Conservation (phyloP, 139 green algal species). For the Tetradesmus lagerheimii region DNA sequence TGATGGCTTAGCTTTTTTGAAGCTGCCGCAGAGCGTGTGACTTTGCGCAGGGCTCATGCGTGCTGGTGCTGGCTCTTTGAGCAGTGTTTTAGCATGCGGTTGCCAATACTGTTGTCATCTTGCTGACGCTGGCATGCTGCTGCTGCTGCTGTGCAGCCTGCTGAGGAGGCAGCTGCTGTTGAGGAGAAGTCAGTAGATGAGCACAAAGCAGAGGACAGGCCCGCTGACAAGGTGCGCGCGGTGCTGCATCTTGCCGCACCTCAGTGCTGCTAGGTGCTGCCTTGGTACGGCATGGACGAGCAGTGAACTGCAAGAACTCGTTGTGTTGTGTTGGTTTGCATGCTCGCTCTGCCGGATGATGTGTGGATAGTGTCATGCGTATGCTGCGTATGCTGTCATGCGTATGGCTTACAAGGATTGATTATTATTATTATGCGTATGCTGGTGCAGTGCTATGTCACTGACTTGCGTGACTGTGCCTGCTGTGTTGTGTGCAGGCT, state of each 20-base stretch:
- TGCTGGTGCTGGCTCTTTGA: not conserved
- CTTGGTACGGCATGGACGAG: too few relatives aligned
- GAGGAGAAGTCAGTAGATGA: not conserved
- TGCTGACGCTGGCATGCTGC: not conserved
- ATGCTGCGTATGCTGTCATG: too few relatives aligned
- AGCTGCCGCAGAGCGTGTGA: not conserved
- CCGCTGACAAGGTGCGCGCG: not conserved
- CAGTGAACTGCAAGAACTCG: too few relatives aligned
- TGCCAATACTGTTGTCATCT: too few relatives aligned
- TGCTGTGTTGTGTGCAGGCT: not conserved
- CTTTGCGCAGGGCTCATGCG: not conserved
- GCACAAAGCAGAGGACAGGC: not conserved
- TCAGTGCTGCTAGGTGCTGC: too few relatives aligned
- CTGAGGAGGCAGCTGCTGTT: not conserved
- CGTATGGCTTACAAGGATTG: too few relatives aligned
- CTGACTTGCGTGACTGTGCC: not conserved
- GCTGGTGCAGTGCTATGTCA: not conserved
- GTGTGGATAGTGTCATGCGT: too few relatives aligned
- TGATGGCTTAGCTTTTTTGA: not conserved
- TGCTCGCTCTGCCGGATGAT: too few relatives aligned
- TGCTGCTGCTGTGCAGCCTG: constrained; percentile 14
- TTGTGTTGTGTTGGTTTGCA: too few relatives aligned
- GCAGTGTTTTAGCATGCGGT: too few relatives aligned
- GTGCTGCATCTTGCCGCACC: too few relatives aligned
- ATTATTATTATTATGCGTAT: too few relatives aligned